phyloP scores from a whole-genome alignment of 345 rosid species.

The Anacardium occidentale region DNA sequence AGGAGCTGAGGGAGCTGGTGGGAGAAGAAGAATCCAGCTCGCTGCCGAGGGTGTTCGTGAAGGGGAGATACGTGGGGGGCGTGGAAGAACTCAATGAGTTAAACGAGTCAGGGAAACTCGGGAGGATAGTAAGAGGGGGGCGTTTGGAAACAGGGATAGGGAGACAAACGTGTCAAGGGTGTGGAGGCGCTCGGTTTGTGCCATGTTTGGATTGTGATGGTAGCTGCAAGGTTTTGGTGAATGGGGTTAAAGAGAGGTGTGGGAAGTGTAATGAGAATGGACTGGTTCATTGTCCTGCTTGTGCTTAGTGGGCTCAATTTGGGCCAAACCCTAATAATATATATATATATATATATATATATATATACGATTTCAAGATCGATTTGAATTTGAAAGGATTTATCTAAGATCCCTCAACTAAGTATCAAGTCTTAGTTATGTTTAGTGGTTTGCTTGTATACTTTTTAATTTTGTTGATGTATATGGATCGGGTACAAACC shows the following conservation, averaged over 20 bases:
- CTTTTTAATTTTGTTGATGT: no score
- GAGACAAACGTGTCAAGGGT: conserved; percentile 71
- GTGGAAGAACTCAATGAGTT: conserved; percentile 61
- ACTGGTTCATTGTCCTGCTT: conserved; percentile 67
- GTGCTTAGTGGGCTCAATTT: conserved; percentile 17
- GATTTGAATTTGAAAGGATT: no score
- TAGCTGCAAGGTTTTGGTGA: conserved; percentile 67
- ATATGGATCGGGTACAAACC: no score
- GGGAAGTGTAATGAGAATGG: conserved; percentile 87
- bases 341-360: no score
- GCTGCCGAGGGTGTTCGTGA: conserved; percentile 82
- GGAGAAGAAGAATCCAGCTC: conserved; percentile 55
- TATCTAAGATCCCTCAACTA: no score
- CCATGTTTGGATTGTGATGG: conserved; percentile 90
- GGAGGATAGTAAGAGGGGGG: conserved; percentile 61
- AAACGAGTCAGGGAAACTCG: conserved; percentile 68
- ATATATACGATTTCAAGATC: no score
- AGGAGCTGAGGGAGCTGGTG: conserved; percentile 55
- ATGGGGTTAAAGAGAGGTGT: conserved; percentile 59
- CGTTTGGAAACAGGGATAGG: conserved; percentile 69
- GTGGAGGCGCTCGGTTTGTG: conserved; percentile 88
- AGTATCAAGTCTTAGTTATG: no score
- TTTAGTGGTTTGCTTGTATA: no score
- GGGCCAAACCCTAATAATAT: no score
- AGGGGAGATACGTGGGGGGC: conserved; percentile 85